Base-by-base conservation (phyloP, 1,284 basidiomycete genomes). In the Singerocomus inundabilis region DNA sequence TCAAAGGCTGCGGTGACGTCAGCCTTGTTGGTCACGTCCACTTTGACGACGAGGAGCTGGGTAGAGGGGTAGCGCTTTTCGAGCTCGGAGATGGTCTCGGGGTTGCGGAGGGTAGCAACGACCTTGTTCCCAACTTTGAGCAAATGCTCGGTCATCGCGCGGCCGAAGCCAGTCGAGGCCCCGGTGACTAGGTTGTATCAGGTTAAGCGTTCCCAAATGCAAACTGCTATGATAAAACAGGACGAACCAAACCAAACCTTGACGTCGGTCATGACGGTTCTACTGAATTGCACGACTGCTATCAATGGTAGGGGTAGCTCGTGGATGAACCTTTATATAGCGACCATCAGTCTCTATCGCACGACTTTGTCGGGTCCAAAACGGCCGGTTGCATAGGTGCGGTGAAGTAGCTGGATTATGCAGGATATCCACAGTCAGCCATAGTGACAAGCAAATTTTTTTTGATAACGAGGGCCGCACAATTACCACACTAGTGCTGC, bases 151-250 rank as follows among this genome's bases (percentile, higher is more conserved):
- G 44, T 46, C 34, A 44, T 37, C 4, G 43, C 38, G n/a, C 41
- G 51, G n/a, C 54, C 46, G 30, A 58, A 53, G n/a, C 49, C 47
- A 3, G 56, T 49, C 4, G 54, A 52, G 13, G 45, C 41, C 2
- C 48, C 48, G 3, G 56, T 56, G 21, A 44, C 32, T 35, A 28
- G 38, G 16, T 39, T 37, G n/a, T 11, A 8, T 44, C n/a, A 15
- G n/a, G 32, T 11, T 10, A 32, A 28, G 28, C 12, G 6, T n/a
- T 6, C 25, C 13, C 7, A 9, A 5, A 44, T 21, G 25, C 11
- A 18, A 10, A 44, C 18, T 8, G 10, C 11, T 7, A 28, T 39
- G 37, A 13, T 30, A 30, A 10, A 5, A 6, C n/a, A n/a, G 10
- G 18, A 21, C 21, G 26, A 25, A 25, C 35, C 37, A 10, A 21